Base-by-base conservation (phyloP, 768 basidiomycete genomes). In the Myochromella boudieri region DNA sequence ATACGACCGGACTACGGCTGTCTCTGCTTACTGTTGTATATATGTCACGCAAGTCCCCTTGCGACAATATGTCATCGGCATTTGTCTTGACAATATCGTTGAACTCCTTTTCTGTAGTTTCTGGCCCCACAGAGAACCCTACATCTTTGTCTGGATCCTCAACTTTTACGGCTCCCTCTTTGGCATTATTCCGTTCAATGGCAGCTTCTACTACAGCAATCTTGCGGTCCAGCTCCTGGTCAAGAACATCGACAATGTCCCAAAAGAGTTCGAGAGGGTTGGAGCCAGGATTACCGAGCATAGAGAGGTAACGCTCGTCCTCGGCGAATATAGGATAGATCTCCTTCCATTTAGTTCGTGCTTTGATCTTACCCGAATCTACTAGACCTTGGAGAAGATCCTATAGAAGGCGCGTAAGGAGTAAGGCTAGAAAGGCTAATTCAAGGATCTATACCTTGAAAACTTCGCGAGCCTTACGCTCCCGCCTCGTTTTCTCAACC, bases 251-350 rank as follows among this genome's bases (percentile, higher is more conserved):
- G 36, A 97, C 86, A 8, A 78, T 63, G 65, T 98, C 95, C 92
- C 94, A 97, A 68, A 97, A 98, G 3, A 98, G 78, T 59, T 99
- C 97, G 24, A 99, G 76, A 1, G 95, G 95, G 55, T 90, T 94
- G 1, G 93, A 95, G 11, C 97, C 97, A 6, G 91, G 90, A 57
- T 87, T 90, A 12, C 97, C 95, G 14, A 98, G 82, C 66, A 98
- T 82, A 50, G 79, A 75, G 33, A 86, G 74, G 68, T 98, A 99
- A n/a, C 91, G 82, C 34, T 78, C 73, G 60, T 97, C 91, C 26
- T 84, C 73, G 6, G 74, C 72, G 68, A 98, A 84, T 18, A 74
- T 67, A 0, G 90, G 85, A 56, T 93, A 93, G 21, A 93, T 77
- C 27, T 87, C 77, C 63, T 93, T 93, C 95, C 95, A 99, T 63